These are phyloP conservation scores for Botryobasidium botryosum DNA, from an alignment of 768 basidiomycete species.

Conservation along the genomic window DNA sequence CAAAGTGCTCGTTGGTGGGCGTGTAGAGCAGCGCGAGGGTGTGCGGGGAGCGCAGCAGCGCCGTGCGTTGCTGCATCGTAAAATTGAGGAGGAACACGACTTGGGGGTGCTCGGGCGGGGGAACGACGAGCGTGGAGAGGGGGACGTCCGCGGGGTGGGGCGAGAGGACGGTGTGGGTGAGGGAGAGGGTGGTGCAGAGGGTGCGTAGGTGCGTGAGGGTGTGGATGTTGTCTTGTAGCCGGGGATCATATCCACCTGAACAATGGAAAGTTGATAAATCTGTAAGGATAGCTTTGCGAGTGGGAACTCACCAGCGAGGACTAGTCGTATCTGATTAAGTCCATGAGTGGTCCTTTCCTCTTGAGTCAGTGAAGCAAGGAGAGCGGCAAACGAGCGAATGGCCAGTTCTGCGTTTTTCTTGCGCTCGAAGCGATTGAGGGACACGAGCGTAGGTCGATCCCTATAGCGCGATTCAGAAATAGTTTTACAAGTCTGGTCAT, in stretches of 20 bases:
- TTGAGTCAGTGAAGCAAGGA: constrained; percentile 22
- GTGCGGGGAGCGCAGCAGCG: constrained; percentile 47
- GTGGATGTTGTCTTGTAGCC: constrained; percentile 66
- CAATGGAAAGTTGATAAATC: constrained; percentile 1
- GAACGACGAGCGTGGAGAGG: background rate
- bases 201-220: constrained; percentile 44
- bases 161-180: constrained; percentile 28
- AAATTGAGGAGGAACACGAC: constrained; percentile 88
- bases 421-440: constrained; percentile 86
- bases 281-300: background rate
- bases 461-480: too few species aligned
- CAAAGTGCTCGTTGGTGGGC: constrained; percentile 90
- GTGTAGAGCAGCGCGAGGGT: constrained; percentile 80
- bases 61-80: constrained; percentile 64
- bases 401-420: constrained; percentile 88
- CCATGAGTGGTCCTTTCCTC: constrained; percentile 15
- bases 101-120: constrained; percentile 18
- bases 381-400: constrained; percentile 51
- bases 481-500: background rate
- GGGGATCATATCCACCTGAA: constrained; percentile 78
- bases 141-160: constrained; percentile 8
- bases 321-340: constrained; percentile 40
- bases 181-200: constrained; percentile 32
- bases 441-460: constrained; percentile 55
- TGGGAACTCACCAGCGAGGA: constrained; percentile 47